A percentile compares a stretch with the other conserved stretches of the same genome.
phyloP scores from a whole-genome alignment of 805 yeast species.

The Zygotorulaspora danielsina region DNA sequence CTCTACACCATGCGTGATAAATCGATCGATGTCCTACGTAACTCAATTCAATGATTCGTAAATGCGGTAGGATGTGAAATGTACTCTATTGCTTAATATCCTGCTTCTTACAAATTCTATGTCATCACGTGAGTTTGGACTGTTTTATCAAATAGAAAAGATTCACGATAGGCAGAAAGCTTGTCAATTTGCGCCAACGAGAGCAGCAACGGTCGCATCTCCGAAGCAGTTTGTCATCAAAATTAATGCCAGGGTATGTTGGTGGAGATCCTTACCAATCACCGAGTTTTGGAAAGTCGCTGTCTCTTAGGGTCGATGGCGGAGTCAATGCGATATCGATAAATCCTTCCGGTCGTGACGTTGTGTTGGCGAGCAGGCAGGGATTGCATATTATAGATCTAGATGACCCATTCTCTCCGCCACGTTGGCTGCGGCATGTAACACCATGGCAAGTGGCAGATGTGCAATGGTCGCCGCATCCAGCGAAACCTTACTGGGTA shows the following conservation, averaged over 20 bases:
- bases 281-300: constrained; percentile 71
- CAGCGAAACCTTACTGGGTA: constrained; percentile 81
- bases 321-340: constrained; percentile 88
- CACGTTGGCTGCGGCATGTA: constrained; percentile 85
- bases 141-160: too few relatives aligned
- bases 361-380: constrained; percentile 74
- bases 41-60: too few relatives aligned
- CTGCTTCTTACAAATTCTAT: background rate
- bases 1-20: too few relatives aligned
- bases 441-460: constrained; percentile 99
- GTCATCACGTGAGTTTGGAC: background rate
- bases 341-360: constrained; percentile 88
- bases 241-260: constrained; percentile 15
- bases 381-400: constrained; percentile 89
- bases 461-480: constrained; percentile 97
- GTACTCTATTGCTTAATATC: background rate
- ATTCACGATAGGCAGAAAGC: too few relatives aligned
- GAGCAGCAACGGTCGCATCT: too few relatives aligned
- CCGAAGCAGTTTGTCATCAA: too few relatives aligned
- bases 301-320: constrained; percentile 83
- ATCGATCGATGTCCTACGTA: too few relatives aligned
- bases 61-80: background rate
- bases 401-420: constrained; percentile 93
- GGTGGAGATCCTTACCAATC: constrained; percentile 40
- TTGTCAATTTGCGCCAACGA: too few relatives aligned